phyloP scores from a whole-genome alignment of 177 flowering plant species.

The Vitis hybrid region DNA sequence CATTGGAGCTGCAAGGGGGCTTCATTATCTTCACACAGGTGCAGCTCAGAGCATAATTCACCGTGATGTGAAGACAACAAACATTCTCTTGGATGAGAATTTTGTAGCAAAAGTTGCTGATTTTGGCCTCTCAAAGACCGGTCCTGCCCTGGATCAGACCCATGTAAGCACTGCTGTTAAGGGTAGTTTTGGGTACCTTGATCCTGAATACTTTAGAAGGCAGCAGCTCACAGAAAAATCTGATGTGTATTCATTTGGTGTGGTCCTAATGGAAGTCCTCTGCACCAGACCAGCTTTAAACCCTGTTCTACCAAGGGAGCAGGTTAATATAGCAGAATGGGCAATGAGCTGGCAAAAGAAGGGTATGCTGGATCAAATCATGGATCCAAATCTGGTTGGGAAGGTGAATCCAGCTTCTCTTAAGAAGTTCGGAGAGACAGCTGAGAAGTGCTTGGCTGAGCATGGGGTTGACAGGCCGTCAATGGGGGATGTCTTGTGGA shows the following conservation, averaged over 20 bases:
- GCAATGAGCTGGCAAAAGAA: constrained; percentile 94
- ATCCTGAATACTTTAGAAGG: constrained; percentile 93
- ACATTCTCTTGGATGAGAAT: constrained; percentile 85
- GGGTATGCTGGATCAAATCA: constrained; percentile 85
- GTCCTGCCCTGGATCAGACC: constrained; percentile 89
- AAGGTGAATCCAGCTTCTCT: constrained; percentile 82
- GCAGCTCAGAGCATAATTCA: constrained; percentile 88
- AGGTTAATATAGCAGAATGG: constrained; percentile 95
- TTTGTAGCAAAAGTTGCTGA: constrained; percentile 96
- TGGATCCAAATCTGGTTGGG: constrained; percentile 70
- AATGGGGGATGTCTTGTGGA: constrained; percentile 97
- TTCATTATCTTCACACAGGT: constrained; percentile 98
- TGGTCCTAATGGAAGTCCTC: constrained; percentile 93
- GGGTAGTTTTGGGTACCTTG: constrained; percentile 94
- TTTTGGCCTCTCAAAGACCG: constrained; percentile 94
- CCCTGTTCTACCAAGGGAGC: constrained; percentile 88
- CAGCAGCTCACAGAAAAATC: constrained; percentile 94
- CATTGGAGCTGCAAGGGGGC: constrained; percentile 94
- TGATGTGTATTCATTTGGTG: constrained; percentile 96
- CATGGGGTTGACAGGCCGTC: constrained; percentile 89
- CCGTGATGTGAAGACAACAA: constrained; percentile 94
- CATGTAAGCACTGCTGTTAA: constrained; percentile 97
- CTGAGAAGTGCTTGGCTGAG: constrained; percentile 92
- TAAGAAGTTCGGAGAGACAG: constrained; percentile 88
- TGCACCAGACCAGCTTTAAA: constrained; percentile 88